Evolutionary conservation across 768 basidiomycete genomes (phyloP), one percentile per base, ranked within the genome.

Genomic region (Suillus occidentalis): DNA sequence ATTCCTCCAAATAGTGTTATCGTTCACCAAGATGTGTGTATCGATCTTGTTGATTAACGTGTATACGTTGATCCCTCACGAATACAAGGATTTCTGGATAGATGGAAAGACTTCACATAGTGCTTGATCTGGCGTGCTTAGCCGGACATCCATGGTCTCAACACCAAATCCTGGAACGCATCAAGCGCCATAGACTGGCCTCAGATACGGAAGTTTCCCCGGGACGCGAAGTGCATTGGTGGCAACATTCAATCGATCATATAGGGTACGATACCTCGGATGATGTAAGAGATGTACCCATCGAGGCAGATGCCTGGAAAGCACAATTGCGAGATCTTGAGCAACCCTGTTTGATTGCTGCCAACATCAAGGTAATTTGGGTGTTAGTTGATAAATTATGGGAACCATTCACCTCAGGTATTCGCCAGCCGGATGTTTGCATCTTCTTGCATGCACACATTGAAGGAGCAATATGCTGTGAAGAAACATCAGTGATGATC

Each of bases 111-210:
- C 64, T 57, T 55, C 28, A 25, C 9, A 39, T 25, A 16, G 14
- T 14, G 14, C 36, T 13, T 39, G 37, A 57, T 37, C n/a, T 25
- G 22, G 37, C 22, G 7, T 57, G 37, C 56, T 58, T 39, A 58
- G 14, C 34, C 14, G 37, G 22, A 18, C 3, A 39, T 3, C 31
- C 31, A 3, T 31, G 31, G 85, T 20, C 82, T 94, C 69, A 22
- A 57, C 8, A 37, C n/a, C 14, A 91, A 92, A 75, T 97, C 99
- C 76, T 99, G 97, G 97, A 97, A 99, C 73, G 84, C 87, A n/a
- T 86, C 96, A 0, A 94, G 94, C 1, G 95, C 95, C 10, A 92
- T 99, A 62, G 80, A 86, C 22, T 99, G 97, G 97, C 83, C 85
- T 13, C 85, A 87, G 64, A 80, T 99, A 66, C 79, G 88, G 45